phyloP scores from a whole-genome alignment of 2,329 filamentous ascomycete genomes.

The Blumeria graminis region DNA sequence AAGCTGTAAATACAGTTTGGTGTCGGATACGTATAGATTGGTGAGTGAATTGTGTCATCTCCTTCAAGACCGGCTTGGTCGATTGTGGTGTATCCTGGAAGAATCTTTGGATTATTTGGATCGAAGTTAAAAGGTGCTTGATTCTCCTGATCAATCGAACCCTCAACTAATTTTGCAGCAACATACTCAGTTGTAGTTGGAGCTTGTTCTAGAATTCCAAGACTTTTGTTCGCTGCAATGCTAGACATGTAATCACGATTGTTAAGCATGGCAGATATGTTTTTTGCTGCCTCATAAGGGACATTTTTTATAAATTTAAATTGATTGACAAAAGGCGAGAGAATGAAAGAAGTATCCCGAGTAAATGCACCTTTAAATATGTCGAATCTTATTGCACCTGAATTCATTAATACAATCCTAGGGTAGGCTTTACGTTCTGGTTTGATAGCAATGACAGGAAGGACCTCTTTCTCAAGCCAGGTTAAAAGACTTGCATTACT shows the following conservation, averaged over 20 bases:
- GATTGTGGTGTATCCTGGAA: constrained; percentile 65
- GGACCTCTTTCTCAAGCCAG: constrained; percentile 52
- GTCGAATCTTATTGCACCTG: constrained; percentile 80
- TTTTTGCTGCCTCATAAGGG: constrained; percentile 48
- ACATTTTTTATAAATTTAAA: constrained; percentile 61
- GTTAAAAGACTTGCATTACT: constrained; percentile 53
- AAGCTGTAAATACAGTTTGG: constrained; percentile 65
- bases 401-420: constrained; percentile 59
- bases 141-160: constrained; percentile 7
- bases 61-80: constrained; percentile 69
- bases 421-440: constrained; percentile 30
- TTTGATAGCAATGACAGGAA: constrained; percentile 41
- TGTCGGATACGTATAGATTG: constrained; percentile 48
- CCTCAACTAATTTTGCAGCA: constrained; percentile 3
- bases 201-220: constrained; percentile 14
- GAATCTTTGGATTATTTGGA: constrained; percentile 17
- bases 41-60: constrained; percentile 67
- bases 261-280: constrained; percentile 38
- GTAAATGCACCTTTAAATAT: constrained; percentile 86
- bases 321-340: constrained; percentile 68
- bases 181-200: constrained; percentile 6
- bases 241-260: constrained; percentile 23
- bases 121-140: constrained; percentile 15
- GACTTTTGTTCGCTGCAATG: constrained; percentile 3
- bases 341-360: constrained; percentile 58